Conservation (phyloP, 306 rosid species). For the Boehmeria nivea region DNA sequence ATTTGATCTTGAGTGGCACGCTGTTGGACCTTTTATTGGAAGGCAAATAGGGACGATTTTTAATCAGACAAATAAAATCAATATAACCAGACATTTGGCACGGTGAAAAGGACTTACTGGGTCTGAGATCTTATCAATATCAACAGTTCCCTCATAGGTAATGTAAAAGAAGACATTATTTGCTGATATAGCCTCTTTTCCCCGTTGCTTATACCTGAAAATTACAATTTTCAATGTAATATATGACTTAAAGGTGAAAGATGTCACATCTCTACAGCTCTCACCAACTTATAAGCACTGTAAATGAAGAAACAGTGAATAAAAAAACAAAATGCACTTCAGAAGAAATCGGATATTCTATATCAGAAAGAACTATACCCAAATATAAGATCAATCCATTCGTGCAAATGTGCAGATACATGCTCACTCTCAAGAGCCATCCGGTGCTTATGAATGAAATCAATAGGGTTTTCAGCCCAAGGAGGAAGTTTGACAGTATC, state of each 20-base stretch:
- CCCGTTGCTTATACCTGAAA: conserved; percentile 89
- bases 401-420: conserved; percentile 89
- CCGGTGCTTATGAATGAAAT: conserved; percentile 92
- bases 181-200: conserved; percentile 81
- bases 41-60: conserved; percentile 9
- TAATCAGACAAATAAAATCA: background rate
- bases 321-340: conserved; percentile 3
- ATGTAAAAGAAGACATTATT: conserved; percentile 91
- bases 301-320: conserved; percentile 13
- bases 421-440: conserved; percentile 97
- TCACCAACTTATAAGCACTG: conserved; percentile 15
- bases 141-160: conserved; percentile 91
- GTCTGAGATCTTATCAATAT: conserved; percentile 88
- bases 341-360: conserved; percentile 6
- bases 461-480: conserved; percentile 90
- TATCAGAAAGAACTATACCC: conserved; percentile 52
- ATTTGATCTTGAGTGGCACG: conserved; percentile 95
- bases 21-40: conserved; percentile 69
- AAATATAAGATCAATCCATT: conserved; percentile 96
- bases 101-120: conserved; percentile 52
- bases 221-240: conserved; percentile 25
- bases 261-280: conserved; percentile 15
- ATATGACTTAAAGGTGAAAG: conserved; percentile 23
- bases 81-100: conserved; percentile 17
- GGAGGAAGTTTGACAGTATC: conserved; percentile 84